Percentiles rank a stretch among this genome's conserved stretches.
Evolutionary conservation across 345 rosid genomes (phyloP).

Genomic region (Lumnitzera littorea): DNA sequence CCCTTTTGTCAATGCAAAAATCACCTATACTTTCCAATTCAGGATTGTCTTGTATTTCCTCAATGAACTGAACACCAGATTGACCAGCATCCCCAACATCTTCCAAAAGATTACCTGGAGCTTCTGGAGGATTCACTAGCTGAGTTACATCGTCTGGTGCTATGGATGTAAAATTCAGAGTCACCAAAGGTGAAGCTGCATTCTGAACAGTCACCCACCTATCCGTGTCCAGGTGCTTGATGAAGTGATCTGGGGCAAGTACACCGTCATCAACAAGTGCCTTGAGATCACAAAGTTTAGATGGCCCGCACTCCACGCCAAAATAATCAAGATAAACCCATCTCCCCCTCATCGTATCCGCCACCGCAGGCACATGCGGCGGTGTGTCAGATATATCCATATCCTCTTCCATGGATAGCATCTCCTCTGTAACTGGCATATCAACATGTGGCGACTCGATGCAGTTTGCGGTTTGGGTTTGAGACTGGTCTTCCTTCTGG

Average conservation of each 20-base stretch:
- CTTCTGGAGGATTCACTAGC: conserved; percentile 89
- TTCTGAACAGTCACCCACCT: conserved; percentile 97
- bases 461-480: conserved; percentile 30
- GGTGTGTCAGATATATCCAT: conserved; percentile 98
- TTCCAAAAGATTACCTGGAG: conserved; percentile 78
- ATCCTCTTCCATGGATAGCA: conserved; percentile 98
- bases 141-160: conserved; percentile 67
- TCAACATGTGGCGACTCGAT: conserved; percentile 37
- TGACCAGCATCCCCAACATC: conserved; percentile 48
- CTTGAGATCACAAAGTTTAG: conserved; percentile 70
- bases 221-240: conserved; percentile 75
- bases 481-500: conserved; percentile 41
- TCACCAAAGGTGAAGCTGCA: conserved; percentile 78
- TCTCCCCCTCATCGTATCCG: conserved; percentile 61
- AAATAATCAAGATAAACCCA: conserved; percentile 93
- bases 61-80: conserved; percentile 19
- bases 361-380: conserved; percentile 60
- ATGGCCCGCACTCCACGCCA: conserved; percentile 85
- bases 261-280: conserved; percentile 73
- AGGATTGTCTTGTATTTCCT: conserved; percentile 23
- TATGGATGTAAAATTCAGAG: conserved; percentile 42
- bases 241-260: conserved; percentile 82
- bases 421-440: conserved; percentile 55
- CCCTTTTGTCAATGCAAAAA: conserved; percentile 66
- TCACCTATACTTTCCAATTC: conserved; percentile 34